phyloP scores from a whole-genome alignment of 2,329 filamentous ascomycete genomes.

The Trichophyton simii region DNA sequence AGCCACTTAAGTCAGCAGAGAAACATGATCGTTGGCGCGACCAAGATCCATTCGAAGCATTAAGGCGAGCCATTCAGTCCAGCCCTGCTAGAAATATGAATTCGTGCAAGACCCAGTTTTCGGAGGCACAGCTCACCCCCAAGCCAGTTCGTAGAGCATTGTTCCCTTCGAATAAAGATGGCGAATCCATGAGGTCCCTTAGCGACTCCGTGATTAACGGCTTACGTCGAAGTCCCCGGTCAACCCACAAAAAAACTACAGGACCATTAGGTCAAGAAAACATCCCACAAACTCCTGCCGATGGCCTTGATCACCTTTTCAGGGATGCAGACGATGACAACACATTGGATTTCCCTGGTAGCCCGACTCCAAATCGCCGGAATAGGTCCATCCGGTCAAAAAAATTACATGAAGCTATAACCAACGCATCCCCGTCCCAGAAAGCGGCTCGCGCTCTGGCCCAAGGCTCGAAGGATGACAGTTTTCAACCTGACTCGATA shows the following conservation, averaged over 20 bases:
- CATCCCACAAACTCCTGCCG: constrained; percentile 32
- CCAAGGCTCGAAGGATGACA: constrained; percentile 5
- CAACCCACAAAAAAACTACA: constrained; percentile 26
- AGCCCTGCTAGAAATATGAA: constrained; percentile 45
- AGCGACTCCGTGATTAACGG: constrained; percentile 31
- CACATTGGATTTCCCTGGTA: constrained; percentile 45
- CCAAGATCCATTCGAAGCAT: constrained; percentile 32
- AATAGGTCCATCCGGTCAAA: neutral
- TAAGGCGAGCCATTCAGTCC: constrained; percentile 47
- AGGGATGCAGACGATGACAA: constrained; percentile 42
- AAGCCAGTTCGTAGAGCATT: constrained; percentile 39
- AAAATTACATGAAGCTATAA: neutral
- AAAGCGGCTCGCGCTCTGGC: neutral
- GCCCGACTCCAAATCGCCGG: constrained; percentile 36
- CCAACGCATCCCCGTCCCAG: neutral
- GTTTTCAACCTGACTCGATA: constrained; percentile 14
- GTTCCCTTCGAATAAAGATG: constrained; percentile 29
- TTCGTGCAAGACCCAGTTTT: constrained; percentile 27
- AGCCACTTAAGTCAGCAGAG: constrained; percentile 29
- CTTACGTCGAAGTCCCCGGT: constrained; percentile 37
- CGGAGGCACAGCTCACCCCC: constrained; percentile 44
- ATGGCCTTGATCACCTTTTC: constrained; percentile 54
- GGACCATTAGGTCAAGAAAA: constrained; percentile 47
- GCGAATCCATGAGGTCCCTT: constrained; percentile 26
- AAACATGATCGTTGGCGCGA: constrained; percentile 26